These are phyloP conservation scores for Xylogone sp. DNA, from an alignment of 2,329 filamentous ascomycete genomes.

Conservation along the genomic window DNA sequence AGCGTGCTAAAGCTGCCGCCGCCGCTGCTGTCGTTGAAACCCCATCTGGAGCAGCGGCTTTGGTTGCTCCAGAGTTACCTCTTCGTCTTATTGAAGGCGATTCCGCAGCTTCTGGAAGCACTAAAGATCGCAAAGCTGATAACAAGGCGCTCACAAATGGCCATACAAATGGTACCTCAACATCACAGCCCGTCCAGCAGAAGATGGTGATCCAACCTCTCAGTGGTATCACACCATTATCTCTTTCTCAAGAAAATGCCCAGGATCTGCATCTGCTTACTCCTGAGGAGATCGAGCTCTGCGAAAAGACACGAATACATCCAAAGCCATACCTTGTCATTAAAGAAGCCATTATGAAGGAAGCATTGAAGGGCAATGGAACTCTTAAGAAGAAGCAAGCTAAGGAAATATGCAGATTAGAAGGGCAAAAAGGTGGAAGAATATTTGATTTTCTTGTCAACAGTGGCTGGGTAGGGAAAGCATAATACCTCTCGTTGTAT, in stretches of 20 bases:
- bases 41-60: slow-evolving; percentile 68
- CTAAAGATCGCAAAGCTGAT: slow-evolving; percentile 8
- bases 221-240: slow-evolving; percentile 37
- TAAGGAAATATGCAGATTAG: slow-evolving; percentile 78
- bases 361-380: slow-evolving; percentile 85
- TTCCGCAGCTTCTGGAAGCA: slow-evolving; percentile 17
- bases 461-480: slow-evolving; percentile 87
- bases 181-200: slow-evolving; percentile 35
- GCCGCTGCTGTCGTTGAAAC: slow-evolving; percentile 54
- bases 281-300: slow-evolving; percentile 80
- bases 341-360: slow-evolving; percentile 88
- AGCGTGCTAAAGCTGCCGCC: slow-evolving; percentile 64
- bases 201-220: slow-evolving; percentile 48
- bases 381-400: slow-evolving; percentile 91
- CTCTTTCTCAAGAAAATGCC: slow-evolving; percentile 52
- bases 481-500: slow-evolving; percentile 36
- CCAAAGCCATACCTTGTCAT: slow-evolving; percentile 95
- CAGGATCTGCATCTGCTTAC: slow-evolving; percentile 83
- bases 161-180: slow-evolving; percentile 32
- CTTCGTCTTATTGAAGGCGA: slow-evolving; percentile 41
- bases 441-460: slow-evolving; percentile 96
- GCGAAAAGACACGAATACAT: slow-evolving; percentile 76
- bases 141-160: slow-evolving; percentile 51
- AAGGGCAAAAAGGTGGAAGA: slow-evolving; percentile 77
- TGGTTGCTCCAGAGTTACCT: slow-evolving; percentile 77